A percentile compares a stretch with the other conserved stretches of the same genome.
phyloP scores from a whole-genome alignment of 1,284 basidiomycete genomes.

The Megacollybia platyphylla region DNA sequence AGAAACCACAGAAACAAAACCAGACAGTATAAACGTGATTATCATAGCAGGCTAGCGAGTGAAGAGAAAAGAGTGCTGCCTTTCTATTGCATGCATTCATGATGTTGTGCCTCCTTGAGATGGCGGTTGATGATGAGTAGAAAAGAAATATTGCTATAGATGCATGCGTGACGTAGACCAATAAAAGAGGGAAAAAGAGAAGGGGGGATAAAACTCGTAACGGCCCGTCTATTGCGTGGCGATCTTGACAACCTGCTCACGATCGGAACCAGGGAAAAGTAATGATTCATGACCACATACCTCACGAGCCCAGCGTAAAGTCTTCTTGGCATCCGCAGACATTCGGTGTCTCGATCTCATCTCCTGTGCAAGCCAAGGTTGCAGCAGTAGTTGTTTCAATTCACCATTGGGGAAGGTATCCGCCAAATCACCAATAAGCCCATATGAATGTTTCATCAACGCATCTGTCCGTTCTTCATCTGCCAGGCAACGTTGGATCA shows the following conservation, averaged over 20 bases:
- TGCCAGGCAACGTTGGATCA: conserved; percentile 69
- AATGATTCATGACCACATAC: conserved; percentile 25
- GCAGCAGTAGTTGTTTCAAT: conserved; percentile 69
- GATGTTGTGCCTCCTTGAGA: conserved; percentile 50
- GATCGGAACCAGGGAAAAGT: conserved; percentile 3
- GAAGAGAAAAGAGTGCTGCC: neutral
- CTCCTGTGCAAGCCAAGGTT: conserved; percentile 74
- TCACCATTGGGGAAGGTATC: conserved; percentile 74
- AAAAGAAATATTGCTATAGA: conserved; percentile 22
- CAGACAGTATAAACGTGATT: too few relatives aligned
- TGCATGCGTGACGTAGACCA: conserved; percentile 23
- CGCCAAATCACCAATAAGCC: conserved; percentile 87
- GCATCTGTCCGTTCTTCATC: conserved; percentile 82
- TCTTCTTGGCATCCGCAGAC: conserved; percentile 63
- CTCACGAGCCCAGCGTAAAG: conserved; percentile 74
- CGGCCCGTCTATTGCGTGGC: conserved; percentile 45
- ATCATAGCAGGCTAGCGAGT: too few relatives aligned
- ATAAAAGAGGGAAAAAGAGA: conserved; percentile 11
- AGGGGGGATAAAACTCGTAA: conserved; percentile 6
- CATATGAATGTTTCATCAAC: conserved; percentile 66
- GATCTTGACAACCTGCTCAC: conserved; percentile 50
- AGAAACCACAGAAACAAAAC: too few relatives aligned
- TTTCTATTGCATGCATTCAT: conserved; percentile 28
- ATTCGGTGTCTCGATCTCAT: conserved; percentile 62
- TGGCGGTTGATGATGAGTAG: conserved; percentile 23